Base-by-base conservation (phyloP, 257 asterid genomes). In the Nemophila menziesii region DNA sequence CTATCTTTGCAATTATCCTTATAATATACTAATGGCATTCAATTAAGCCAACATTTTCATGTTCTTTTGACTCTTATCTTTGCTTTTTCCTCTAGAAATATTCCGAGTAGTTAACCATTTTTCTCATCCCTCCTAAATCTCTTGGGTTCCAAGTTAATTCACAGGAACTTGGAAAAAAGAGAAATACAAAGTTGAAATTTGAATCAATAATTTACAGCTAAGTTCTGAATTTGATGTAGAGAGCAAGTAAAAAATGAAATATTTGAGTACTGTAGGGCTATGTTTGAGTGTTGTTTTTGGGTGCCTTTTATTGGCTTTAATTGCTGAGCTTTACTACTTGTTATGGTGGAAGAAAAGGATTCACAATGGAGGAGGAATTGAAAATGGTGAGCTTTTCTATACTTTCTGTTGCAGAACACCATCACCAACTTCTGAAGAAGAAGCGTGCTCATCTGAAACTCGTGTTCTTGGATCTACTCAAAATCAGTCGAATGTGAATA, bases 211-310 rank as follows among this genome's bases (percentile, higher is more conserved):
- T 29, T 29, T 23, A 8, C 40, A 27, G 27, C 8, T 17, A 21
- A 64, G 38, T 16, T 46, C 23, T 47, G 34, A 48, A 50, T 34
- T 21, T 34, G 8, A 16, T 43, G n/a, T 39, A 41, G 46, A 18
- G 8, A 38, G n/a, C 17, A 38, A 38, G 23, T 16, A 29, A 54
- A 66, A 55, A 51, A 80, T 80, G 93, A 74, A 65, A 60, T 71
- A 75, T 54, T 48, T 65, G 55, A 81, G 80, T 57, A 45, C 68
- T 39, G 60, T 81, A 10, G 89, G 90, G 43, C 52, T 81, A 5
- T 89, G 69, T 51, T 23, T 81, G 48, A 67, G 86, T 43, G 52
- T 74, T 24, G 90, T 74, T 56, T 72, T 81, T 51, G 90, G 93
- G 22, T 72, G 69, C 21, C 80, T 81, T 41, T 45, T 78, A 0